Evolutionary conservation across 495 filamentous ascomycete species (phyloP).

Genomic region (Neurospora sp.): DNA sequence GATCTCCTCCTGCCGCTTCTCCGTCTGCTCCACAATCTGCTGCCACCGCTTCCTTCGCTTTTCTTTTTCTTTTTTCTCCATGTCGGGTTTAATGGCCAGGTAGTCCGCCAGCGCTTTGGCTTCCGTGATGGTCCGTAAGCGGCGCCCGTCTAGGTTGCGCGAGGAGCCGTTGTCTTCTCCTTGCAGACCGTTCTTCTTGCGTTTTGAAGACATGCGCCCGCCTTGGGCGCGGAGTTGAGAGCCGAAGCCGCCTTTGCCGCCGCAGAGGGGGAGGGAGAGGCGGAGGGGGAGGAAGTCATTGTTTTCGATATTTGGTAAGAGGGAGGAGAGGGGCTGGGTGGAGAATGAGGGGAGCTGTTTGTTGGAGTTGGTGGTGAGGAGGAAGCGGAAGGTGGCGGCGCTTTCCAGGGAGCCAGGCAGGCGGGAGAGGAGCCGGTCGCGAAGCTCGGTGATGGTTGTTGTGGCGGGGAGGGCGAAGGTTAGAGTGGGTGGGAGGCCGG

Average conservation of each 20-base stretch:
- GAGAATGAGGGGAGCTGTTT: constrained; percentile 47
- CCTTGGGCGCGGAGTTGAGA: constrained; percentile 94
- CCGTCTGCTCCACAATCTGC: constrained; percentile 71
- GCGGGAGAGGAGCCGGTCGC: constrained; percentile 47
- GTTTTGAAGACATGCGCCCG: constrained; percentile 91
- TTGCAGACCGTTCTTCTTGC: constrained; percentile 58
- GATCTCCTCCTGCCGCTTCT: constrained; percentile 71
- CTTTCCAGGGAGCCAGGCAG: constrained; percentile 41
- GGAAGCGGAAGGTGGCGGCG: constrained; percentile 39
- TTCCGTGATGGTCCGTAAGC: constrained; percentile 83
- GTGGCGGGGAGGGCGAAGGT: constrained; percentile 56
- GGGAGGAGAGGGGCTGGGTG: constrained; percentile 39
- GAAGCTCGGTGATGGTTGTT: constrained; percentile 58
- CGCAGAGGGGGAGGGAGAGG: constrained; percentile 61
- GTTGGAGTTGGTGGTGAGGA: constrained; percentile 76
- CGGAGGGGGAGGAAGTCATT: constrained; percentile 69
- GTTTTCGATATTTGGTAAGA: constrained; percentile 30
- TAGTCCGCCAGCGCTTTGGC: constrained; percentile 94
- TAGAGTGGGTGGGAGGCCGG: constrained; percentile 69
- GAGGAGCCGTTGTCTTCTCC: constrained; percentile 81
- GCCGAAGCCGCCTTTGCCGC: constrained; percentile 96
- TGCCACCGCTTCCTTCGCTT: constrained; percentile 72
- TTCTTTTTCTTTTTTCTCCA: constrained; percentile 88
- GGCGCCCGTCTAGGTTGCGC: constrained; percentile 85
- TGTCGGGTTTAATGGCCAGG: constrained; percentile 88